Evolutionary conservation across 345 rosid genomes (phyloP), one percentile per base, ranked within the genome.

Genomic region (Toxicodendron radicans): DNA sequence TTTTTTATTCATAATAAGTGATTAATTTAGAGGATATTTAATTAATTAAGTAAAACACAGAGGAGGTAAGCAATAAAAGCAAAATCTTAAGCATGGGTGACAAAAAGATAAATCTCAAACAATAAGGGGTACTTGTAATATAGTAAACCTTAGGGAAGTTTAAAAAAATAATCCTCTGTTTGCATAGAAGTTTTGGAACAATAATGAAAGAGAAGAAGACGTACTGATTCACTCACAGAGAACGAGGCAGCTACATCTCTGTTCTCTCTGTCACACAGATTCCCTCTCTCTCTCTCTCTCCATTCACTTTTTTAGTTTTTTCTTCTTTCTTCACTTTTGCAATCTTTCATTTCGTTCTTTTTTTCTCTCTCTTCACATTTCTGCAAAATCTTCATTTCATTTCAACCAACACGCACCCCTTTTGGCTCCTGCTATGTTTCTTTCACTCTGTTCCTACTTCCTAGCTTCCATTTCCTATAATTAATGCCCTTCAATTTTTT

Each of bases 221-320:
- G 4, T 2, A 16, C 13, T 3, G 14, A 49, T 10, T 35, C 33
- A 23, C 33, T 18, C 87, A 78, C 87, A 59, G 69, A 43, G 32
- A 76, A 54, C 88, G 86, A 85, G 84, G 84, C 54, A 21, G 10
- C 33, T 16, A 66, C 38, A 18, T 38, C 64, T 75, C 80, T 41
- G 49, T 56, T 57, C 70, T 52, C 69, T 41, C 68, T 70, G 66
- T 49, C 60, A 57, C 73, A 30, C 80, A 73, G 81, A 78, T 74
- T 59, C 72, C 63, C 59, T 45, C 56, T 56, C 74, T 68, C 41
- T 52, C 58, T 64, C 45, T 64, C 13, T 21, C 7, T 27, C 33
- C 10, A 17, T 17, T n/a, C 8, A 4, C 38, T 62, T 33, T 41
- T 32, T 14, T 43, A 4, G 27, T 62, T 33, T 41, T 32, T 14